Conservation (phyloP, 495 filamentous ascomycete species). For the Trichoderma gamsii region DNA sequence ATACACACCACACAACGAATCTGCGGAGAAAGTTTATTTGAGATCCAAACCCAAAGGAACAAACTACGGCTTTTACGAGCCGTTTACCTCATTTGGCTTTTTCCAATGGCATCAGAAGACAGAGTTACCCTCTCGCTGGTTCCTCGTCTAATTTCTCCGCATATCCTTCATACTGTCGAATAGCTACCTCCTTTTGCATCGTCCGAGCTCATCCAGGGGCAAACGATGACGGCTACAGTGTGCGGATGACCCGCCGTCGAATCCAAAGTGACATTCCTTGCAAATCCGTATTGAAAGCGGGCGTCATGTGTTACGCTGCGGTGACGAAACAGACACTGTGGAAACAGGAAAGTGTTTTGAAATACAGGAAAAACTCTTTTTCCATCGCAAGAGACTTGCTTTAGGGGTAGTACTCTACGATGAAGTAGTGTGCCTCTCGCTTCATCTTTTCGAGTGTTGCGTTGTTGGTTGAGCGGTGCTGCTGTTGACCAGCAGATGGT, state of each 20-base stretch:
- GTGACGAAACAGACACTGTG: neutral
- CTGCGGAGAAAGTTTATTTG: too few relatives aligned
- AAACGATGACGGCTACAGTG: neutral
- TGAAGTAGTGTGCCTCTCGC: neutral
- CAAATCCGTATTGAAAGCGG: neutral
- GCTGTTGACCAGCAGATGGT: neutral
- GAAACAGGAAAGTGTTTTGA: neutral
- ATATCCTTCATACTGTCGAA: neutral
- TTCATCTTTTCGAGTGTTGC: neutral
- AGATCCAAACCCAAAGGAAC: too few relatives aligned
- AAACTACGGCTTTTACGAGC: too few relatives aligned
- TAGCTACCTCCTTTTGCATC: neutral
- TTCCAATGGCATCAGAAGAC: too few relatives aligned
- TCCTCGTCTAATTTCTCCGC: too few relatives aligned
- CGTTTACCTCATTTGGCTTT: too few relatives aligned
- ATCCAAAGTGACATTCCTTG: neutral
- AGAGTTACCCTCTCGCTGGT: too few relatives aligned
- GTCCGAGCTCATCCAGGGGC: neutral
- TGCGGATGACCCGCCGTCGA: neutral
- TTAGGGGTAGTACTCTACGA: neutral
- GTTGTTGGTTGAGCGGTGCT: neutral
- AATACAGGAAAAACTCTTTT: neutral
- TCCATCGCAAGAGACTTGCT: neutral
- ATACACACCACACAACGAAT: too few relatives aligned
- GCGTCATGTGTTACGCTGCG: constrained; percentile 5